Percentiles rank a stretch among this genome's conserved stretches.
Evolutionary conservation across 495 filamentous ascomycete species (phyloP).

Genomic region (Hypoxylon lienhwacheense): DNA sequence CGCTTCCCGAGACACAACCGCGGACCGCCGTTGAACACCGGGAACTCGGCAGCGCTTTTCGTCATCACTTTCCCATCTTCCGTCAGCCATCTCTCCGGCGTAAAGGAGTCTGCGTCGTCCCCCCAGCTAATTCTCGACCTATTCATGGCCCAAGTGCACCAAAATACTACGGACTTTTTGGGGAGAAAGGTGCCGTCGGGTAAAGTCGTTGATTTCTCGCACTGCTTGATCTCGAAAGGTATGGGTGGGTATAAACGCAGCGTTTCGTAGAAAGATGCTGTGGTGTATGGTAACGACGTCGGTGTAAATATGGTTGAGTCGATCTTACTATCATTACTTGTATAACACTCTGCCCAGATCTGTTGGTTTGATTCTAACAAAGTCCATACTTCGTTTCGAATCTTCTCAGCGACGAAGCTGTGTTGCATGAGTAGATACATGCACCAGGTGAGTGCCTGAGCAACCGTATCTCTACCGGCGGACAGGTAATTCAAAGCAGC

Average conservation of each 20-base stretch:
- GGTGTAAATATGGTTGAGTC: conserved; percentile 48
- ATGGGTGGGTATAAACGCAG: conserved; percentile 62
- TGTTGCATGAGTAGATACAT: conserved; percentile 60
- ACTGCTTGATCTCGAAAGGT: conserved; percentile 63
- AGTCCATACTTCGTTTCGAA: conserved; percentile 47
- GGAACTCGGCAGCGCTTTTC: conserved; percentile 56
- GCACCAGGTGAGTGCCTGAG: conserved; percentile 63
- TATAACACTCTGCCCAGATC: background rate
- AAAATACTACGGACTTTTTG: conserved; percentile 53
- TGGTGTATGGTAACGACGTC: conserved; percentile 52
- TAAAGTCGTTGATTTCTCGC: conserved; percentile 50
- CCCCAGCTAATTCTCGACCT: conserved; percentile 58
- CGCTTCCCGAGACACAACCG: conserved; percentile 60
- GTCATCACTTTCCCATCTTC: conserved; percentile 43
- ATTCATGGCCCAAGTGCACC: conserved; percentile 65
- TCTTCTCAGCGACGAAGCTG: conserved; percentile 38
- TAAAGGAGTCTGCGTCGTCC: conserved; percentile 55
- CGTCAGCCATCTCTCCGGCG: conserved; percentile 56
- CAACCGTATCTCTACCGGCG: conserved; percentile 62
- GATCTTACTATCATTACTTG: conserved; percentile 9
- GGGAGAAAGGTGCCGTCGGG: conserved; percentile 62
- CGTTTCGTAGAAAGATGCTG: conserved; percentile 60
- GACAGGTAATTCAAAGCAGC: conserved; percentile 64
- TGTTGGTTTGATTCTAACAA: conserved; percentile 9
- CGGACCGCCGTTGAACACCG: conserved; percentile 63